A percentile compares a stretch with the other conserved stretches of the same genome.
Conservation (phyloP, 441 rosid species). For the Flueggea neowawraea region DNA sequence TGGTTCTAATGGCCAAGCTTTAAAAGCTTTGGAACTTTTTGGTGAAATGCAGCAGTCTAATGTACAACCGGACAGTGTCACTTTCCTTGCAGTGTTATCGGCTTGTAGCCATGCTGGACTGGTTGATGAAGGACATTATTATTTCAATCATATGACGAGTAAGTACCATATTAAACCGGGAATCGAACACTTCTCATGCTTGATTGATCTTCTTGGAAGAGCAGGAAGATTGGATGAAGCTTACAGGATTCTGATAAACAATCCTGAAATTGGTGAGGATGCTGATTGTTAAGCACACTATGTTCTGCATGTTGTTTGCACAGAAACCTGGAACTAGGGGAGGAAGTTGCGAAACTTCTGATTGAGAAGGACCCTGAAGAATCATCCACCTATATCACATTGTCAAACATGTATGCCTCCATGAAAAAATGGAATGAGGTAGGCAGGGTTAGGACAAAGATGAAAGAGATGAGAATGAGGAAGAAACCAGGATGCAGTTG, state of each 20-base stretch:
- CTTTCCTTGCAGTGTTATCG: slow-evolving; percentile 62
- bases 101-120: slow-evolving; percentile 71
- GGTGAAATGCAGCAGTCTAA: slow-evolving; percentile 44
- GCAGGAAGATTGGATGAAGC: slow-evolving; percentile 61
- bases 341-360: slow-evolving; percentile 39
- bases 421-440: slow-evolving; percentile 56
- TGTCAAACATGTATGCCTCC: slow-evolving; percentile 55
- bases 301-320: slow-evolving; percentile 49
- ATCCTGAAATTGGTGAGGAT: slow-evolving; percentile 31
- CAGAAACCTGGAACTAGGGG: slow-evolving; percentile 37
- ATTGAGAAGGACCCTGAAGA: slow-evolving; percentile 38
- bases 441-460: slow-evolving; percentile 44
- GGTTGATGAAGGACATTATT: slow-evolving; percentile 43
- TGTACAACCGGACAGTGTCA: slow-evolving; percentile 49
- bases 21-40: slow-evolving; percentile 50
- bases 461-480: slow-evolving; percentile 52
- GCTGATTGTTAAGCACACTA: slow-evolving; percentile 47
- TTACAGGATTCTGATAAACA: slow-evolving; percentile 36
- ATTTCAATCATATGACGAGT: slow-evolving; percentile 42
- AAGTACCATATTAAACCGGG: slow-evolving; percentile 37
- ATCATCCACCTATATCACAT: slow-evolving; percentile 36
- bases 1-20: slow-evolving; percentile 62
- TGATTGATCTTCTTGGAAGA: slow-evolving; percentile 69
- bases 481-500: slow-evolving; percentile 79
- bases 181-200: slow-evolving; percentile 56